Evolutionary conservation across 2,329 filamentous ascomycete genomes (phyloP), one percentile per base, ranked within the genome.

Genomic region (Pseudocercospora crystallina): DNA sequence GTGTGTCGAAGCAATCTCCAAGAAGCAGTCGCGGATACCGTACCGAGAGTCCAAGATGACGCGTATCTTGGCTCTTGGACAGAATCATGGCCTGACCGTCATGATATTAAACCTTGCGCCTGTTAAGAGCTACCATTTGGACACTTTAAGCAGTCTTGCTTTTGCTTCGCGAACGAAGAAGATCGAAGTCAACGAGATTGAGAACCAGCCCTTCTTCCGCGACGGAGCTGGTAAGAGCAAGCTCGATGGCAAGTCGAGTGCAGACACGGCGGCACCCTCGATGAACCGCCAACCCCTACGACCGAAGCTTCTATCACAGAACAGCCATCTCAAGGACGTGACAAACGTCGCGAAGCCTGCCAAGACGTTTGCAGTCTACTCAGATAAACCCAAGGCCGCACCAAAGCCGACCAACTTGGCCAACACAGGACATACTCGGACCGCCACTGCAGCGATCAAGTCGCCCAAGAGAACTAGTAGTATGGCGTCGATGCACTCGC

Each of bases 21-120:
- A 82, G 67, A 85, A 85, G 63, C 81, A 84, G 53, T 69, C 72
- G 61, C 83, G 92, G 31, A 92, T 97, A 64, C 92, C 94, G 0
- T 97, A 95, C 69, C 81, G 92, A 49, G 92, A 96, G 68, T 94
- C 88, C 47, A 96, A 97, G 76, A 96, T 97, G 92, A 97, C 94
- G 1, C 82, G 92, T 40, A 96, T 97, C 48, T 73, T 97, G 20
- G 92, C 88, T 0, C 74, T 97, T 8, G 92, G 92, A 2, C 92
- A 96, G 73, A 96, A 97, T 73, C 90, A 95, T 58, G 92, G 94
- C 43, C 83, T 96, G 60, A 96, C 91, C 0, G 82, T 97, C 65
- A 97, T 97, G 94, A 94, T 97, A 51, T 78, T 97, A 33, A 97
- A 97, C 65, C 80, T 97, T 2, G 89, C 92, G 0, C 91, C 94